Evolutionary conservation across 2,329 filamentous ascomycete genomes (phyloP), one percentile per base, ranked within the genome.

Genomic region (Beauveria sp.): DNA sequence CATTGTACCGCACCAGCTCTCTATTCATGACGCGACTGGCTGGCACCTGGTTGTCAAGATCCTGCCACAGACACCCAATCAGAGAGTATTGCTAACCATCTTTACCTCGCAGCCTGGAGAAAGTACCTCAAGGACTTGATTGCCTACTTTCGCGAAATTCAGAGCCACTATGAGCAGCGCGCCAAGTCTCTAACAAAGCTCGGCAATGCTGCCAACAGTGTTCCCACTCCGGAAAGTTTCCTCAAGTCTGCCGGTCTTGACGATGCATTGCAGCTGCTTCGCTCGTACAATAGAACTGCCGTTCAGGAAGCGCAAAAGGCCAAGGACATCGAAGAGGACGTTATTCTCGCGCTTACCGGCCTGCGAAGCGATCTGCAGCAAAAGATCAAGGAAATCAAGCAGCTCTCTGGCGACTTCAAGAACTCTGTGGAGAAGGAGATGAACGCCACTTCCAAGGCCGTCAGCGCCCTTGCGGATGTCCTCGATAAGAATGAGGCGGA

Each of bases 371-470:
- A 99, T 73, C 79, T 99, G 20, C 89, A 89, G 64, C 91, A 96
- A 72, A 99, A 99, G 78, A 96, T 96, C 74, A 99, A 97, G 75
- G 94, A 99, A 76, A 99, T 99, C 77, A 96, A 96, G 77, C 88
- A 86, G 66, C 79, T 99, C 18, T 90, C 91, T 6, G 90, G 92
- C 18, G 94, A 99, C 73, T 99, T 99, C 77, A 96, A 96, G 76
- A 99, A 96, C 71, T 90, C 88, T 0, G 92, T 99, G 10, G 91
- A 96, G 28, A 96, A 93, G 76, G 94, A 97, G 74, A 93, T 96
- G 79, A 92, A 97, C 22, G 79, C 74, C 20, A 97, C 94, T 0
- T 83, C 87, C 63, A 91, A 86, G 71, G 88, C 88, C 18, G 90
- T 97, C 28, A 86, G 87, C 58, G 81, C 85, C 37, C 79, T 97